Evolutionary conservation across 1,284 basidiomycete species (phyloP), one percentile per base, ranked within the genome.

Genomic region (Naganishia cerealis): DNA sequence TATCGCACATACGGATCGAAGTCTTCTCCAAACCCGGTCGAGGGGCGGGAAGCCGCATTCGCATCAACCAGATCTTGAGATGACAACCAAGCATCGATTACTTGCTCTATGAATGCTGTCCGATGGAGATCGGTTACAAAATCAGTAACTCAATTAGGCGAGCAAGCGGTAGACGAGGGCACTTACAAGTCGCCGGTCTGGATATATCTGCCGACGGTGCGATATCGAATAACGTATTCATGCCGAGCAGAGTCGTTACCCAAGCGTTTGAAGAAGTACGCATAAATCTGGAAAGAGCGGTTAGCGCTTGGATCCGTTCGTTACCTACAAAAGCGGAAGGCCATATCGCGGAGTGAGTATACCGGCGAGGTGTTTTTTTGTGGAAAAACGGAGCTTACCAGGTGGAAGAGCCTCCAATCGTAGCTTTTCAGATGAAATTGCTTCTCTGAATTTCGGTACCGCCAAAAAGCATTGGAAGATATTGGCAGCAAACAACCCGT

Each of bases 401-500:
- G 46, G 46, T 21, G 46, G 21, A 24, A 50, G 21, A 15, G 21
- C 10, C 3, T 50, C 46, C 13, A 50, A 13, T 26, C 29, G 29
- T 48, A 61, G 9, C 10, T 50, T 39, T 38, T n/a, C 50, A 40
- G 61, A 53, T 13, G 61, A 21, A 3, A 54, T 10, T 21, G 61
- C 21, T 18, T 38, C 48, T 18, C 26, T 39, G 39, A 63, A 63
- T 12, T 50, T 50, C 29, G 61, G 50, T 54, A 52, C 53, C 1
- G 61, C 61, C 50, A 63, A 54, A 3, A 63, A 38, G 12, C 61
- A 63, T 21, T 63, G 61, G 12, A 63, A 29, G 13, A 63, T 63
- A 29, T 63, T 63, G 36, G 61, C 61, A 16, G 61, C 61, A 33
- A 40, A 63, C n/a, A 63, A n/a, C 26, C 50, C 61, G n/a, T 63